Evolutionary conservation across 495 filamentous ascomycete species (phyloP), one percentile per base, ranked within the genome.

Genomic region (Xylaria telfairii): DNA sequence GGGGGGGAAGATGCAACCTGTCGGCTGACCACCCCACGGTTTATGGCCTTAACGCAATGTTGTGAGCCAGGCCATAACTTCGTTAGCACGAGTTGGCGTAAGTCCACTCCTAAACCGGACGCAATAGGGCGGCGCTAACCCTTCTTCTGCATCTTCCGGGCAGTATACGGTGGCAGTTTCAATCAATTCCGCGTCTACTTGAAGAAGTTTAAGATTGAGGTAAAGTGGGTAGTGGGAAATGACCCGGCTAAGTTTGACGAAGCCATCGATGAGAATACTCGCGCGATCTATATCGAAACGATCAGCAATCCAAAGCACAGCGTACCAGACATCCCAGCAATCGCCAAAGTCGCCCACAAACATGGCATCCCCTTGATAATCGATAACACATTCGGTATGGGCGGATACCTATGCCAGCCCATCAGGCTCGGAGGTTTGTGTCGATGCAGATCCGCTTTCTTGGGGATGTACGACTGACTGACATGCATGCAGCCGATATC

Each of bases 301-400:
- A 83, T 83, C 67, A 80, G 80, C 67, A 83, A 83, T 68, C 81
- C 81, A 19, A 79, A 81, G 67, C 80, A 81, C 78, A 82, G 78
- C 21, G 78, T 83, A 17, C 80, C 81, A 6, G 79, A 83, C 61
- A 79, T 83, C 63, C 68, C 73, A 12, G 80, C 80, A 8, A 79
- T 83, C 59, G 79, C 81, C 32, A 72, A 76, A n/a, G 80, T 83
- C 15, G 76, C 76, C 9, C 81, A 83, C 59, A 78, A 81, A 62
- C 78, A 79, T 41, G 81, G 81, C 0, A 82, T 83, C 42, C 81
- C 81, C 13, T 65, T 83, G 26, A 73, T 83, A 47, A 77, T 81
- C 24, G 81, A 83, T 71, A 83, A 83, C 69, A 83, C 81, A 4
- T 83, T 83, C 65, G 81, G 81, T 30, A 82, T 82, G 79, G 81